Evolutionary conservation across 257 asterid species (phyloP).

Genomic region (Solanum appendiculatum): DNA sequence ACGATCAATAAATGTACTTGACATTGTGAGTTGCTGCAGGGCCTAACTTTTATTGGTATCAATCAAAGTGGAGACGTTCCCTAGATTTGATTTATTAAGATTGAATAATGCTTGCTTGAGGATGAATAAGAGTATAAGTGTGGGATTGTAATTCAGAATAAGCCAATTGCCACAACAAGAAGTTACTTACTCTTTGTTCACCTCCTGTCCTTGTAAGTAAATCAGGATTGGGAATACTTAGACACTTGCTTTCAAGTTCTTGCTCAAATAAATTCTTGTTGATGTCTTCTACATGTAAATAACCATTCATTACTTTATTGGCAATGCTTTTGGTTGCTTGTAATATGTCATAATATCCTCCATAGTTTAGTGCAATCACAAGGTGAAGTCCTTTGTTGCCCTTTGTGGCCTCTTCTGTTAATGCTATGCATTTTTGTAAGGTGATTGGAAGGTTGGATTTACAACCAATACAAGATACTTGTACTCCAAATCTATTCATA

Average conservation of each 20-base stretch:
- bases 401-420: not conserved
- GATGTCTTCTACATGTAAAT: not conserved
- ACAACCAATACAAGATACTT: not conserved
- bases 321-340: not conserved
- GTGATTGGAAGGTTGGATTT: not conserved
- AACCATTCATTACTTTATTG: not conserved
- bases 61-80: too few relatives aligned
- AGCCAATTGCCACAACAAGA: conserved; percentile 10
- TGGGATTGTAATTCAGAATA: not conserved
- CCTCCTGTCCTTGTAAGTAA: not conserved
- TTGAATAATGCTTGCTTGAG: too few relatives aligned
- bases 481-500: not conserved
- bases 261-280: not conserved
- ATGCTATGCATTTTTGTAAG: not conserved
- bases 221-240: not conserved
- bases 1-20: not conserved
- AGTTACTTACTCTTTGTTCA: not conserved
- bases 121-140: too few relatives aligned
- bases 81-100: too few relatives aligned
- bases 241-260: not conserved
- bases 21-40: not conserved
- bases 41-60: not conserved
- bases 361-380: not conserved
- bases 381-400: not conserved
- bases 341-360: not conserved